A percentile compares a stretch with the other conserved stretches of the same genome.
Evolutionary conservation across 495 filamentous ascomycete species (phyloP).

Genomic region (Daldinia childiae): DNA sequence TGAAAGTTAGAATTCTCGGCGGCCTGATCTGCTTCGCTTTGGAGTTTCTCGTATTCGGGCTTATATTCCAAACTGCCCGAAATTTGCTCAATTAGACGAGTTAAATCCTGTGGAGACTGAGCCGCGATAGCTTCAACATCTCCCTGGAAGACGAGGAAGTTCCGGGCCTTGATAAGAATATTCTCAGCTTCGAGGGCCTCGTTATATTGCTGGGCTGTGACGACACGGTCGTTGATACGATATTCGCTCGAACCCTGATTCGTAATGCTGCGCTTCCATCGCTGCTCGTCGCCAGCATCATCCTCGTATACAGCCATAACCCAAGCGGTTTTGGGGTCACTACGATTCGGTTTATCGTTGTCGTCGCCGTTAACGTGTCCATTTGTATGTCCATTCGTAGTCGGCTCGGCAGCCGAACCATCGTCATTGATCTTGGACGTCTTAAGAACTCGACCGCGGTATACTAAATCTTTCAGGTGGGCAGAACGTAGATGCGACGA

Average conservation of each 20-base stretch:
- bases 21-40: slow-evolving; percentile 84
- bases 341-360: slow-evolving; percentile 64
- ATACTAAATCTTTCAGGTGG: slow-evolving; percentile 94
- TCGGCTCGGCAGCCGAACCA: slow-evolving; percentile 71
- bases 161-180: slow-evolving; percentile 96
- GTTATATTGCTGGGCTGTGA: slow-evolving; percentile 93
- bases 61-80: slow-evolving; percentile 96
- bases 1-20: slow-evolving; percentile 87
- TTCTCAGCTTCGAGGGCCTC: slow-evolving; percentile 91
- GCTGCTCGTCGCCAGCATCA: slow-evolving; percentile 92
- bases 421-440: slow-evolving; percentile 90
- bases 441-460: slow-evolving; percentile 92
- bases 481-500: slow-evolving; percentile 94
- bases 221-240: slow-evolving; percentile 90
- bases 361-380: slow-evolving; percentile 64
- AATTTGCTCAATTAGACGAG: slow-evolving; percentile 94
- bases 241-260: slow-evolving; percentile 91
- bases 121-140: slow-evolving; percentile 98
- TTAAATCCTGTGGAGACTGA: slow-evolving; percentile 93
- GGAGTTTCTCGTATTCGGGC: slow-evolving; percentile 89
- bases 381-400: slow-evolving; percentile 63
- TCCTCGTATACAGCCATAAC: slow-evolving; percentile 99
- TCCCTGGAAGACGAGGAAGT: slow-evolving; percentile 98
- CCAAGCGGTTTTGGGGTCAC: slow-evolving; percentile 92
- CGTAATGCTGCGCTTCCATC: slow-evolving; percentile 95